These are phyloP conservation scores for Candida michaelii DNA, from an alignment of 805 yeast species.

Conservation along the genomic window DNA sequence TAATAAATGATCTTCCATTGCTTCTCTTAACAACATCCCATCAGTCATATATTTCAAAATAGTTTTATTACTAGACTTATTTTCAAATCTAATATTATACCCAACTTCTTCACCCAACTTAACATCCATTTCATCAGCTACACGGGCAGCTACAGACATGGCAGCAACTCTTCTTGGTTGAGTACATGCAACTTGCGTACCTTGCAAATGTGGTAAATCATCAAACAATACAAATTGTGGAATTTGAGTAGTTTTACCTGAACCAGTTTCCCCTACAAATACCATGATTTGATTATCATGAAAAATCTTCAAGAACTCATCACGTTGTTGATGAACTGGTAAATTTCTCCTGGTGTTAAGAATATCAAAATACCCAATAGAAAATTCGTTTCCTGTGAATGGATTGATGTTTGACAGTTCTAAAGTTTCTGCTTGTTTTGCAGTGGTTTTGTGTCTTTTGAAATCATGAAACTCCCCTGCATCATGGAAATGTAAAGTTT, in stretches of 20 bases:
- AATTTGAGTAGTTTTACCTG: constrained; percentile 97
- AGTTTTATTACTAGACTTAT: constrained; percentile 77
- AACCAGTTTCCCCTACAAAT: constrained; percentile 98
- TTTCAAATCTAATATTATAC: constrained; percentile 91
- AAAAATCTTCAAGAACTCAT: constrained; percentile 79
- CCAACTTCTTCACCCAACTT: constrained; percentile 92
- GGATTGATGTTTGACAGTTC: constrained; percentile 69
- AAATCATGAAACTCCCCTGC: constrained; percentile 61
- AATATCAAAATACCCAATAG: constrained; percentile 73
- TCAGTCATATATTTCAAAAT: constrained; percentile 95
- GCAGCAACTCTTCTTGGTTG: constrained; percentile 99
- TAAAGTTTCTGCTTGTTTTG: constrained; percentile 56
- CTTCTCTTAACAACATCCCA: constrained; percentile 96
- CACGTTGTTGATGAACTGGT: constrained; percentile 93
- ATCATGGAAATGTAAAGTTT: constrained; percentile 53
- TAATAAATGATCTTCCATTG: constrained; percentile 92
- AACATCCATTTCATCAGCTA: constrained; percentile 97
- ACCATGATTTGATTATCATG: constrained; percentile 93
- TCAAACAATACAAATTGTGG: constrained; percentile 94
- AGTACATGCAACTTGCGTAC: constrained; percentile 91
- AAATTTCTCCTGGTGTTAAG: constrained; percentile 76
- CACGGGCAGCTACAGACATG: constrained; percentile 97
- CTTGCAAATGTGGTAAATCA: constrained; percentile 84
- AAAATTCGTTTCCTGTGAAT: constrained; percentile 67
- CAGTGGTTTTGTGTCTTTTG: constrained; percentile 63